phyloP scores from a whole-genome alignment of 352 stramenopile genomes.

The Pythium diclinum region DNA sequence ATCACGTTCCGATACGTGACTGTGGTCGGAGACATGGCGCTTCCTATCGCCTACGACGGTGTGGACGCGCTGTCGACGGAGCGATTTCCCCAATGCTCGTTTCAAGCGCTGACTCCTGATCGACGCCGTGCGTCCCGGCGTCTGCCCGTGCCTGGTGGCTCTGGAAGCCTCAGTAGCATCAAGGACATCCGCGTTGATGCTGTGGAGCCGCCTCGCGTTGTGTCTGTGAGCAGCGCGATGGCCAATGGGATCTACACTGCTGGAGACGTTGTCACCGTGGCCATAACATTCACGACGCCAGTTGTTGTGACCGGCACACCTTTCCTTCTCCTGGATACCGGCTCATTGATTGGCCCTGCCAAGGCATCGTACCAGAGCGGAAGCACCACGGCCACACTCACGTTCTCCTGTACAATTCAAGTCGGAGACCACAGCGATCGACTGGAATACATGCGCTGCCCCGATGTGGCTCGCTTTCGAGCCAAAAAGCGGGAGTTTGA shows the following conservation, averaged over 20 bases:
- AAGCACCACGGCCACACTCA: constrained; percentile 33
- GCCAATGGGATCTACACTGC: constrained; percentile 57
- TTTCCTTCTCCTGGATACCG: constrained; percentile 33
- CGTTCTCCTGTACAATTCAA: constrained; percentile 58
- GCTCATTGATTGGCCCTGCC: constrained; percentile 1
- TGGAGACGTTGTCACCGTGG: constrained; percentile 44
- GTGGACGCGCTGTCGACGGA: constrained; percentile 46
- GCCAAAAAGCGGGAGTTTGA: constrained; percentile 34
- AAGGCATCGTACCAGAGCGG: constrained; percentile 42
- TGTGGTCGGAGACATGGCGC: constrained; percentile 45
- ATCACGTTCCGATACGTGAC: constrained; percentile 42
- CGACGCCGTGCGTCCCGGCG: constrained; percentile 40
- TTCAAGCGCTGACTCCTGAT: constrained; percentile 27
- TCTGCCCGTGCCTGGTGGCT: constrained; percentile 38
- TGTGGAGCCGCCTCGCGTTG: constrained; percentile 44
- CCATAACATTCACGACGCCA: constrained; percentile 46
- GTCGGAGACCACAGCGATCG: constrained; percentile 50
- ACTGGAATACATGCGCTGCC: constrained; percentile 57
- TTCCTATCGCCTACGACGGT: constrained; percentile 55
- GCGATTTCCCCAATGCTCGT: constrained; percentile 2
- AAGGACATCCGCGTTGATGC: constrained; percentile 66
- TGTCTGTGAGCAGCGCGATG: constrained; percentile 43
- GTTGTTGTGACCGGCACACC: constrained; percentile 48
- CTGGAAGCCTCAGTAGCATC: constrained; percentile 60
- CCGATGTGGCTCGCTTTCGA: constrained; percentile 29